phyloP scores from a whole-genome alignment of 129 eudicot species.

The Flaveria brownii region DNA sequence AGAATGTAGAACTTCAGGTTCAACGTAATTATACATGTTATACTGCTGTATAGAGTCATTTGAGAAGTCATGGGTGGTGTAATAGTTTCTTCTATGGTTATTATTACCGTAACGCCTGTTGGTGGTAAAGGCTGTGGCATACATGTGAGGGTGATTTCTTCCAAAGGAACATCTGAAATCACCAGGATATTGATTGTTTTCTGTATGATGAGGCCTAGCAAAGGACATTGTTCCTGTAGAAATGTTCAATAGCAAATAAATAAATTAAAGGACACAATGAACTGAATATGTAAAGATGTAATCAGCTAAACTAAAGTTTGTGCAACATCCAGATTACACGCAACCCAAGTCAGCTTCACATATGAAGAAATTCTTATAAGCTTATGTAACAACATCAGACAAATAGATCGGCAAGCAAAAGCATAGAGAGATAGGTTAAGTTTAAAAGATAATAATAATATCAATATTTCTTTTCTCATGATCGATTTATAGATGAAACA shows the following conservation, averaged over 20 bases:
- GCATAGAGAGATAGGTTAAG: neutral
- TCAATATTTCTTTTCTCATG: conserved; percentile 13
- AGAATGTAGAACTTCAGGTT: conserved; percentile 48
- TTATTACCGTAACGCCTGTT: conserved; percentile 28
- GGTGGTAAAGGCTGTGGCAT: conserved; percentile 28
- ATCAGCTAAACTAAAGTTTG: neutral
- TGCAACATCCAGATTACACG: neutral
- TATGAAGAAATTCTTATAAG: conserved; percentile 3
- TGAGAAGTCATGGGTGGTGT: conserved; percentile 33
- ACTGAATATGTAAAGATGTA: neutral
- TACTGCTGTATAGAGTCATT: conserved; percentile 38
- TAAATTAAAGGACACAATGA: conserved; percentile 8
- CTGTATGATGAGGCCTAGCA: conserved; percentile 53
- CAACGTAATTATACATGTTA: conserved; percentile 27
- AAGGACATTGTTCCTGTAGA: conserved; percentile 63
- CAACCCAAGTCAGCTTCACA: conserved; percentile 17
- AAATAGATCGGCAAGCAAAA: conserved; percentile 25
- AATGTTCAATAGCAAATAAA: conserved; percentile 23
- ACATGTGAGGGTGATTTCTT: conserved; percentile 42
- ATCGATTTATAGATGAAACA: neutral
- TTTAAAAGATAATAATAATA: too few species aligned
- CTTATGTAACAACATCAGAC: conserved; percentile 12
- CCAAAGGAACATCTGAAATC: conserved; percentile 45
- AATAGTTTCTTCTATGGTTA: conserved; percentile 38
- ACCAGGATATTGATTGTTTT: conserved; percentile 48